A percentile compares a stretch with the other conserved stretches of the same genome.
Evolutionary conservation across 2,329 filamentous ascomycete genomes (phyloP).

Genomic region (Pseudophaeomoniella oleicola): DNA sequence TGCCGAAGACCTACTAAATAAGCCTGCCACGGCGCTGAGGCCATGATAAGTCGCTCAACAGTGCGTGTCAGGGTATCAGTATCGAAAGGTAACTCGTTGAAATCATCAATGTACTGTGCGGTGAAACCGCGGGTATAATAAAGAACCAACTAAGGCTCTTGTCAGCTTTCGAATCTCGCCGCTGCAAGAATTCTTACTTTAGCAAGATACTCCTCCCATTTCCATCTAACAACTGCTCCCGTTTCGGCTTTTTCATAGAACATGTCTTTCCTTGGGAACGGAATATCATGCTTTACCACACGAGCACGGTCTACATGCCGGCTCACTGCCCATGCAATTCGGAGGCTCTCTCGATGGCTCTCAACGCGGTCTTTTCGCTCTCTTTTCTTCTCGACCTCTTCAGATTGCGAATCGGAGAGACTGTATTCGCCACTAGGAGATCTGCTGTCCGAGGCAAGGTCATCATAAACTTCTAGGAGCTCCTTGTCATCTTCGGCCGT

Average conservation of each 20-base stretch:
- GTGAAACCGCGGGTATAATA: conserved; percentile 20
- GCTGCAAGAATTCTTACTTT: conserved; percentile 11
- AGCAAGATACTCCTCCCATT: conserved; percentile 20
- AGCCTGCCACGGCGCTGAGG: conserved; percentile 24
- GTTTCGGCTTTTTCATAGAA: conserved; percentile 12
- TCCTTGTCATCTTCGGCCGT: conserved; percentile 17
- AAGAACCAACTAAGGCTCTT: conserved; percentile 13
- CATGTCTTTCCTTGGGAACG: conserved; percentile 14
- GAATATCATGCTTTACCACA: conserved; percentile 16
- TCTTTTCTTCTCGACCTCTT: conserved; percentile 7
- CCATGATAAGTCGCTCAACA: conserved; percentile 23
- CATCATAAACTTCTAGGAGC: conserved; percentile 18
- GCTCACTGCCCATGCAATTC: conserved; percentile 22
- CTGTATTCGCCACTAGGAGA: conserved; percentile 9
- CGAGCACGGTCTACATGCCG: conserved; percentile 22
- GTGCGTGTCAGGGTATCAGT: conserved; percentile 19
- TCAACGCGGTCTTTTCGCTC: conserved; percentile 17
- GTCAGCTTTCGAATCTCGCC: conserved; percentile 1
- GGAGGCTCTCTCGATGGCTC: conserved; percentile 18
- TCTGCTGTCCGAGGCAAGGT: conserved; percentile 11
- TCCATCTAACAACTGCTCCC: conserved; percentile 12
- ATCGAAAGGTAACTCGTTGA: conserved; percentile 19
- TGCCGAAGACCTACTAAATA: conserved; percentile 21
- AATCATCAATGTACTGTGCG: conserved; percentile 20
- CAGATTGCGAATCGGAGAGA: conserved; percentile 4